phyloP scores from a whole-genome alignment of 164 flowering plant species.

The Nymphaea colorata region DNA sequence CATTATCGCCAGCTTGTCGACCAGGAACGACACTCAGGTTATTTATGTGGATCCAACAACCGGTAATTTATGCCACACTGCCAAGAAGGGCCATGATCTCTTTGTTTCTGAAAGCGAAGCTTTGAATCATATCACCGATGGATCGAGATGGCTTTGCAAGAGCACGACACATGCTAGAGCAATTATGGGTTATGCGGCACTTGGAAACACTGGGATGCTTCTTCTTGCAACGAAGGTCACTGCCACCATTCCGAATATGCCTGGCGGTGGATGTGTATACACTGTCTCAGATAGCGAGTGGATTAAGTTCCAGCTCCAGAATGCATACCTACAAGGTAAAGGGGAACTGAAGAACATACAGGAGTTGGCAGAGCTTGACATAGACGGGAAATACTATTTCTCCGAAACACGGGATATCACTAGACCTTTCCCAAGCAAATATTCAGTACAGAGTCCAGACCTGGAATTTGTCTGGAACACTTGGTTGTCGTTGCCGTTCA shows the following conservation, averaged over 20 bases:
- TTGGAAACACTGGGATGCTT: constrained; percentile 71
- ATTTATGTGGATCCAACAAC: constrained; percentile 91
- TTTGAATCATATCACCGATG: constrained; percentile 52
- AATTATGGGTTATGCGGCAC: constrained; percentile 78
- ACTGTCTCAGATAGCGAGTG: constrained; percentile 84
- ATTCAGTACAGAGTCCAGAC: constrained; percentile 67
- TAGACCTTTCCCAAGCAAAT: constrained; percentile 84
- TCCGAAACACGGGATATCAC: constrained; percentile 93
- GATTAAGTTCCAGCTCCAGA: constrained; percentile 75
- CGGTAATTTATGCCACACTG: constrained; percentile 55
- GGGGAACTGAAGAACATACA: constrained; percentile 78
- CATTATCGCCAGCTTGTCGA: constrained; percentile 58
- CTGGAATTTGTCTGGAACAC: constrained; percentile 95
- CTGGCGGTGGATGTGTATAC: constrained; percentile 86
- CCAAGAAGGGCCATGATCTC: constrained; percentile 57
- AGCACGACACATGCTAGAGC: constrained; percentile 51
- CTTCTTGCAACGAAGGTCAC: constrained; percentile 76
- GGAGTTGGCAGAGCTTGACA: constrained; percentile 74
- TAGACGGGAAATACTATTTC: constrained; percentile 96
- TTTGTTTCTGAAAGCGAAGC: constrained; percentile 71
- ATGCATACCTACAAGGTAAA: constrained; percentile 76
- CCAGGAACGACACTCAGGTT: constrained; percentile 71
- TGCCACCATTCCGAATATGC: constrained; percentile 58
- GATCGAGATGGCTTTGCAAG: constrained; percentile 60
- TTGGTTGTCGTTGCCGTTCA: constrained; percentile 80